Evolutionary conservation across 352 stramenopile species (phyloP).

Genomic region (Globisporangium recalcitrans): DNA sequence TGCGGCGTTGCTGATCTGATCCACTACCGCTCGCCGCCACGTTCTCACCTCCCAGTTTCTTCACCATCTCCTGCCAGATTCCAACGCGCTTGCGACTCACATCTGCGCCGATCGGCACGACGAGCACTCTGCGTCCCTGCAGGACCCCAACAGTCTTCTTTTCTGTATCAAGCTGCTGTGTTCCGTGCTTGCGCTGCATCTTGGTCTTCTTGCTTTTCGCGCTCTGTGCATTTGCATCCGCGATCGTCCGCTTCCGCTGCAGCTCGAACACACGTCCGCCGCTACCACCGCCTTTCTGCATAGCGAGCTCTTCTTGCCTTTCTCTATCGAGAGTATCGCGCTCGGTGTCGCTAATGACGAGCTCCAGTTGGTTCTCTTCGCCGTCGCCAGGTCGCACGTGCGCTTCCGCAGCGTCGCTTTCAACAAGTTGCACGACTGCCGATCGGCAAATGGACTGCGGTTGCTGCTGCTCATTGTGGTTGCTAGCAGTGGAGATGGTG

Average conservation of each 20-base stretch:
- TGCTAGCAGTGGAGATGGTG: neutral
- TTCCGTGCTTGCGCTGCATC: conserved; percentile 12
- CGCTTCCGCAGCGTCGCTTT: neutral
- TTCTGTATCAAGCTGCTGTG: neutral
- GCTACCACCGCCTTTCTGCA: neutral
- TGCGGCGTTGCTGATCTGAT: neutral
- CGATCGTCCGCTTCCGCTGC: neutral
- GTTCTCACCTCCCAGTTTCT: conserved; percentile 39
- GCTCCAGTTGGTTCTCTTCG: neutral
- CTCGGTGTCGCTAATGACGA: neutral
- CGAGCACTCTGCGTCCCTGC: conserved; percentile 31
- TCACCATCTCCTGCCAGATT: conserved; percentile 56
- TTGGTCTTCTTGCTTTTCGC: neutral
- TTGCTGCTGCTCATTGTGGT: conserved; percentile 5
- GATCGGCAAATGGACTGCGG: neutral
- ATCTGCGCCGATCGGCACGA: conserved; percentile 53
- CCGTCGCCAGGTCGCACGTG: neutral
- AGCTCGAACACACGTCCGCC: neutral
- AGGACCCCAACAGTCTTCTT: conserved; percentile 17
- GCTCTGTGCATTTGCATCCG: neutral
- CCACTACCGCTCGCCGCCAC: neutral
- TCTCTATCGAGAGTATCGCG: too few relatives aligned
- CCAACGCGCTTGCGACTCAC: conserved; percentile 61
- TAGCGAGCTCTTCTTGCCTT: too few relatives aligned
- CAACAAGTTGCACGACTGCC: neutral